phyloP scores from a whole-genome alignment of 2,329 filamentous ascomycete genomes.

The Venturia effusa region DNA sequence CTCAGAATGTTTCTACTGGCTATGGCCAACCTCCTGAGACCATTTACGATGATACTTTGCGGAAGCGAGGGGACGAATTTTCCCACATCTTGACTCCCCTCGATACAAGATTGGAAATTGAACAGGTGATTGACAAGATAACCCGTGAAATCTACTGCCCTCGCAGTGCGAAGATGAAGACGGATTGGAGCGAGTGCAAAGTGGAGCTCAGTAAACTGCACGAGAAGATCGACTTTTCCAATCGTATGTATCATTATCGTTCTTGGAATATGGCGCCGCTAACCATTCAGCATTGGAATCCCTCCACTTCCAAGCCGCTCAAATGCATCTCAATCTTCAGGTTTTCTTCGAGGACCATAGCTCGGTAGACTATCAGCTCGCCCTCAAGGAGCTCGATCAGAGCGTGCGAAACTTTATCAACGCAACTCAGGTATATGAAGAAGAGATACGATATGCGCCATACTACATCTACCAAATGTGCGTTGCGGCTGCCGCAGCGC shows the following conservation, averaged over 20 bases:
- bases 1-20: constrained; percentile 70
- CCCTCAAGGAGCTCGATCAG: constrained; percentile 65
- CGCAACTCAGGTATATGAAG: constrained; percentile 33
- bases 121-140: constrained; percentile 66
- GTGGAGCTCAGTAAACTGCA: not conserved
- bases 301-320: constrained; percentile 61
- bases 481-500: constrained; percentile 65
- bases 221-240: not conserved
- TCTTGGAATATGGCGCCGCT: not conserved
- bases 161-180: constrained; percentile 43
- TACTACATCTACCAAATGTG: constrained; percentile 81
- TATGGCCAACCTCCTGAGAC: constrained; percentile 74
- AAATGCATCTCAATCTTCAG: constrained; percentile 63
- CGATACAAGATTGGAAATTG: constrained; percentile 58
- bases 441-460: constrained; percentile 52
- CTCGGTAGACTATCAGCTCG: constrained; percentile 60
- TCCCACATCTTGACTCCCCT: constrained; percentile 49
- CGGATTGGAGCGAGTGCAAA: not conserved
- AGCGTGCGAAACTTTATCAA: constrained; percentile 61
- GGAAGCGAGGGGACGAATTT: constrained; percentile 46
- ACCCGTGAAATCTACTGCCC: constrained; percentile 73
- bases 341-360: constrained; percentile 72
- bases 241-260: not conserved
- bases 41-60: constrained; percentile 64
- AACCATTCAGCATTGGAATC: constrained; percentile 21